These are phyloP conservation scores for Paramecium pentaurelia DNA, from an alignment of 73 alveolate species.

Conservation along the genomic window DNA sequence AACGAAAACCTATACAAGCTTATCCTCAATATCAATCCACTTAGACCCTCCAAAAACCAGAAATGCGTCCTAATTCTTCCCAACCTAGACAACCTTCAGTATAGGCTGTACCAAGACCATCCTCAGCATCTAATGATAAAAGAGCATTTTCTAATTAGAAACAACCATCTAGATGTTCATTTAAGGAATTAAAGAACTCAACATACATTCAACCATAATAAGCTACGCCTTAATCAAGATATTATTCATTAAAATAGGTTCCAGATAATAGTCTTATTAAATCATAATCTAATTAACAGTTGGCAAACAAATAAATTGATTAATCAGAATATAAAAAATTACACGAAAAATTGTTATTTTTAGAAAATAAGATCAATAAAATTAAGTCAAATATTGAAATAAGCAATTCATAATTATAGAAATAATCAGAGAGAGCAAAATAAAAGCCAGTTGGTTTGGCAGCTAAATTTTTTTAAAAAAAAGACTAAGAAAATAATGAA, in stretches of 20 bases:
- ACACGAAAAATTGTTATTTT: constrained; percentile 14
- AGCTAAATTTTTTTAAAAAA: constrained; percentile 33
- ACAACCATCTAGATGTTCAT: constrained; percentile 5
- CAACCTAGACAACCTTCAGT: constrained; percentile 37
- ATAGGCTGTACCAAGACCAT: constrained; percentile 18
- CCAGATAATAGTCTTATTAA: neutral
- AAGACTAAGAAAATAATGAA: constrained; percentile 1
- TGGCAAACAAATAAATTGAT: constrained; percentile 20
- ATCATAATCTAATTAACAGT: constrained; percentile 37
- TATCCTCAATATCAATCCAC: neutral
- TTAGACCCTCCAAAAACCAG: constrained; percentile 8
- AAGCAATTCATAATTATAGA: neutral
- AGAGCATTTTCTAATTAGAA: constrained; percentile 16
- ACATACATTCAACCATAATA: constrained; percentile 19
- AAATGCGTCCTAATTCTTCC: constrained; percentile 31
- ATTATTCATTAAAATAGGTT: constrained; percentile 25
- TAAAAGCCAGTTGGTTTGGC: constrained; percentile 16
- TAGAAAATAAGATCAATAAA: constrained; percentile 40
- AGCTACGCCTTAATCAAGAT: neutral
- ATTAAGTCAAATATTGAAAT: constrained; percentile 29
- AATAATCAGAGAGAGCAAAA: constrained; percentile 14
- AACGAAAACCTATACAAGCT: neutral
- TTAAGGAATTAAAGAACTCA: constrained; percentile 34
- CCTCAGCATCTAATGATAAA: constrained; percentile 38
- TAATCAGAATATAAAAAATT: constrained; percentile 28